A percentile compares a stretch with the other conserved stretches of the same genome.
These are phyloP conservation scores for Podosphaera xanthii DNA, from an alignment of 2,329 filamentous ascomycete genomes.

Conservation along the genomic window DNA sequence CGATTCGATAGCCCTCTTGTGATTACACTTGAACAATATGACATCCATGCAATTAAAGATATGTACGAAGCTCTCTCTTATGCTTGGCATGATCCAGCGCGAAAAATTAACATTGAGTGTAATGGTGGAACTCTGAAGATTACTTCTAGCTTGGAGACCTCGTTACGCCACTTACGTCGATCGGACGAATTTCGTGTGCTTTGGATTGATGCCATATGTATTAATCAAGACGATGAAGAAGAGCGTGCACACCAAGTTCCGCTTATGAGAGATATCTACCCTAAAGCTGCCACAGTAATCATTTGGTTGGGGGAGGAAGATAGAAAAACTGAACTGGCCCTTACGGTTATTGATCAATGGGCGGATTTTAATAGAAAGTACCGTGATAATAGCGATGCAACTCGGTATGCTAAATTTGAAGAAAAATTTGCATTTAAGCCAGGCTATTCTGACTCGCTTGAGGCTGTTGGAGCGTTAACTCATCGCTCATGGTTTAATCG, in stretches of 20 bases:
- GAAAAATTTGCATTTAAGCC: constrained; percentile 1
- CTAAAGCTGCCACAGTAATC: not conserved
- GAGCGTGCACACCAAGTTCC: constrained; percentile 1
- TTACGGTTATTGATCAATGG: not conserved
- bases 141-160: constrained; percentile 1
- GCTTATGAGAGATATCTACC: not conserved
- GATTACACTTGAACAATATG: constrained; percentile 1
- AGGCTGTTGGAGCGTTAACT: not conserved
- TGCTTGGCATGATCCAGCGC: constrained; percentile 5
- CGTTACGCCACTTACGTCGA: not conserved
- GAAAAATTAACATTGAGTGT: constrained; percentile 2
- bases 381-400: not conserved
- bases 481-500: constrained; percentile 1
- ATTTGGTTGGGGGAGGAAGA: constrained; percentile 1
- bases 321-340: not conserved
- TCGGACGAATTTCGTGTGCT: not conserved
- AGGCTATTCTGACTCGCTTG: not conserved
- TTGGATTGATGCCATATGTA: constrained; percentile 2
- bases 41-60: not conserved
- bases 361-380: not conserved
- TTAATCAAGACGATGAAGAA: constrained; percentile 1
- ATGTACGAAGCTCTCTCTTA: constrained; percentile 6
- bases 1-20: not conserved
- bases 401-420: not conserved
- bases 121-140: constrained; percentile 1